These are phyloP conservation scores for Pleurotus platypus DNA, from an alignment of 768 basidiomycete genomes.

Conservation along the genomic window DNA sequence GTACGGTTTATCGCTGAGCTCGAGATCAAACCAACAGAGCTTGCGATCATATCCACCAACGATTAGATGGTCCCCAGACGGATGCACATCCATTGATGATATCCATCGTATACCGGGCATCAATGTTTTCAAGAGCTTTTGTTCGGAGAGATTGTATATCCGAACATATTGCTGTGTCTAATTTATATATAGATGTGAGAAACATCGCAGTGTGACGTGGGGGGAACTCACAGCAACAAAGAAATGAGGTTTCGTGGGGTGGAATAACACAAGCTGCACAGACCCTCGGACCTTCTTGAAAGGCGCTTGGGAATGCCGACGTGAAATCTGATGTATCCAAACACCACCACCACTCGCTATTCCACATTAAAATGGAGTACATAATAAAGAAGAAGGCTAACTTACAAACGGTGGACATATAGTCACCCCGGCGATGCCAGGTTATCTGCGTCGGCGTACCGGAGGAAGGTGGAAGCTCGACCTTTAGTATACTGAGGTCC, in stretches of 20 bases:
- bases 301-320: slow-evolving; percentile 94
- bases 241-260: slow-evolving; percentile 92
- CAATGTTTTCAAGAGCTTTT: slow-evolving; percentile 91
- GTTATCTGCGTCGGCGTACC: slow-evolving; percentile 75
- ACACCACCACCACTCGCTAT: slow-evolving; percentile 70
- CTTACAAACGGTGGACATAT: slow-evolving; percentile 92
- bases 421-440: slow-evolving; percentile 96
- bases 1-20: slow-evolving; percentile 95
- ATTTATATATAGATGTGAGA: slow-evolving; percentile 1
- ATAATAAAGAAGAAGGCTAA: slow-evolving; percentile 20
- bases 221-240: slow-evolving; percentile 83
- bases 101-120: slow-evolving; percentile 97
- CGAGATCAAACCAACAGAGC: slow-evolving; percentile 98
- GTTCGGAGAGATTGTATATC: slow-evolving; percentile 91
- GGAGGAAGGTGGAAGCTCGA: slow-evolving; percentile 61
- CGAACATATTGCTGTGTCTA: slow-evolving; percentile 97
- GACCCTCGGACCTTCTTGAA: slow-evolving; percentile 93
- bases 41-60: slow-evolving; percentile 98
- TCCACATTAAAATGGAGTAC: slow-evolving; percentile 10
- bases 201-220: slow-evolving; percentile 11
- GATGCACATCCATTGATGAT: slow-evolving; percentile 95
- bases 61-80: slow-evolving; percentile 92
- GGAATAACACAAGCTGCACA: slow-evolving; percentile 91
- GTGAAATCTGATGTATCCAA: slow-evolving; percentile 94
- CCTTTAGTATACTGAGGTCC: slow-evolving; percentile 56